phyloP scores from a whole-genome alignment of 129 eudicot genomes.

The carrot (Daucus carota) region DNA sequence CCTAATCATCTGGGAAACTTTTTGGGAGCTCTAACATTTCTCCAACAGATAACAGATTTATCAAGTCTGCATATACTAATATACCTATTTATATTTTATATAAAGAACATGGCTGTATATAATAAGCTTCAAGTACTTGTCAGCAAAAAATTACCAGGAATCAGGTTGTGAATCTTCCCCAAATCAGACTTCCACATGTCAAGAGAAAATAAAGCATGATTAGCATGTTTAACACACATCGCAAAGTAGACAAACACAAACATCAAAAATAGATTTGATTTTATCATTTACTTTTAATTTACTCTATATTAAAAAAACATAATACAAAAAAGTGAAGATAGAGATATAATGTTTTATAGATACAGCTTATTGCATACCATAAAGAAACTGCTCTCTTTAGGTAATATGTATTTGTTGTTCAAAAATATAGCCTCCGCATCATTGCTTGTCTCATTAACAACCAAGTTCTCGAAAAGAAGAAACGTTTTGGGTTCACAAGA shows the following conservation, averaged over 20 bases:
- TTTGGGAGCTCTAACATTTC: no score
- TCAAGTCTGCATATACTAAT: background rate
- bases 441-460: conserved; percentile 36
- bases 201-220: conserved; percentile 28
- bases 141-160: conserved; percentile 58
- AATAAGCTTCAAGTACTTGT: background rate
- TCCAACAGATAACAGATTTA: background rate
- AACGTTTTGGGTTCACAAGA: conserved; percentile 26
- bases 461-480: conserved; percentile 51
- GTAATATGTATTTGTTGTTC: conserved; percentile 52
- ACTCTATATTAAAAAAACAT: background rate
- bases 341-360: background rate
- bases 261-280: background rate
- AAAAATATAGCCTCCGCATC: conserved; percentile 66
- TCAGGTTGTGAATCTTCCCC: conserved; percentile 60
- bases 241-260: background rate
- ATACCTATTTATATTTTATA: background rate
- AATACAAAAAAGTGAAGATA: background rate
- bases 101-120: background rate
- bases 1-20: no score
- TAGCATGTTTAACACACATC: conserved; percentile 23
- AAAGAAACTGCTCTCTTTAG: conserved; percentile 63
- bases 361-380: conserved; percentile 37
- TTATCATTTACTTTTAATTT: background rate
- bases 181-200: conserved; percentile 79